phyloP scores from a whole-genome alignment of 2,329 filamentous ascomycete species.

The Botrytis squamosa region DNA sequence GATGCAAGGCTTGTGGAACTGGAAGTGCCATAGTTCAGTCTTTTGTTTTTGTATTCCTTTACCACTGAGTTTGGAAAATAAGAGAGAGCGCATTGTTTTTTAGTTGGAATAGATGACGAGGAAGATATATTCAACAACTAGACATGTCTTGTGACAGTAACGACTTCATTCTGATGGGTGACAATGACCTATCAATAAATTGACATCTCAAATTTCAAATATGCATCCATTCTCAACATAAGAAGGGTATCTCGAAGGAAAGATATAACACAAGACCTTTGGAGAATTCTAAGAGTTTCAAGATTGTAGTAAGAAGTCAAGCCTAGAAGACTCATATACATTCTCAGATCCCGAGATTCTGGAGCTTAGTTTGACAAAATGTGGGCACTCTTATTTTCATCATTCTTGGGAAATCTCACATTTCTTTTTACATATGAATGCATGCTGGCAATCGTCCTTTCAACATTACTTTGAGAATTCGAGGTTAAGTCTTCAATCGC shows the following conservation, averaged over 20 bases:
- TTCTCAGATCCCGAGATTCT: background rate
- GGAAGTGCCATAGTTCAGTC: too few species aligned
- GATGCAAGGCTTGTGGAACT: background rate
- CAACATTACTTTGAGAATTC: background rate
- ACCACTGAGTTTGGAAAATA: background rate
- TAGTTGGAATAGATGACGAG: background rate
- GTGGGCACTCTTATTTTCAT: too few species aligned
- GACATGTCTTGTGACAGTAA: background rate
- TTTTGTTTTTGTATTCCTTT: rapidly evolving
- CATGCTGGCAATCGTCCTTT: background rate
- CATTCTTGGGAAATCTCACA: rapidly evolving
- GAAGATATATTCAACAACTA: background rate
- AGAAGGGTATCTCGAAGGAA: too few species aligned
- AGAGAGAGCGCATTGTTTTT: background rate
- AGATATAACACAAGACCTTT: too few species aligned
- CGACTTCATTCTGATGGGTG: too few species aligned
- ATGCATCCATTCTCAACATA: too few species aligned
- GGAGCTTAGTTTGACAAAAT: background rate
- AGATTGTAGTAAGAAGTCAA: background rate
- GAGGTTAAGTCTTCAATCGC: background rate
- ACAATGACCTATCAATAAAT: too few species aligned
- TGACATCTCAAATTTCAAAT: background rate
- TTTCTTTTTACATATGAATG: background rate
- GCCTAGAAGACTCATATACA: background rate
- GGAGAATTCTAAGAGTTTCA: too few species aligned